Evolutionary conservation across 176 grass and related monocot species (phyloP).

Genomic region (Pontederia crassipes): DNA sequence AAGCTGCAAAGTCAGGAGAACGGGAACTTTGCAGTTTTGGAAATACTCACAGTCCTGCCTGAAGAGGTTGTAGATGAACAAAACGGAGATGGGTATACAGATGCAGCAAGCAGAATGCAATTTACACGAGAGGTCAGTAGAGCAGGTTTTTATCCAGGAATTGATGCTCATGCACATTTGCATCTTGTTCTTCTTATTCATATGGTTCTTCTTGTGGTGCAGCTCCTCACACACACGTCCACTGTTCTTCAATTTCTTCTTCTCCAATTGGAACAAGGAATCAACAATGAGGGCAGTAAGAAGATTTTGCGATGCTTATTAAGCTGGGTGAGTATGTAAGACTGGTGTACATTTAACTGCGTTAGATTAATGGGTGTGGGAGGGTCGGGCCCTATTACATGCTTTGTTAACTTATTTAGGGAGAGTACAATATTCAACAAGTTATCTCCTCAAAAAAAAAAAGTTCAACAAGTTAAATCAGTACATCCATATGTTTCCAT

Average conservation of each 20-base stretch:
- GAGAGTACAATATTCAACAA: too few species aligned
- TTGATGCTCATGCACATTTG: background rate
- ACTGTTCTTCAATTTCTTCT: slow-evolving; percentile 77
- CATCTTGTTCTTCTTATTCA: background rate
- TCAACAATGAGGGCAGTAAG: slow-evolving; percentile 47
- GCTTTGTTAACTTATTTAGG: too few species aligned
- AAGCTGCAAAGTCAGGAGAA: slow-evolving; percentile 36
- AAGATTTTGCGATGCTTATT: slow-evolving; percentile 71
- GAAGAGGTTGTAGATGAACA: slow-evolving; percentile 75
- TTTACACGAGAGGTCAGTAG: slow-evolving; percentile 56
- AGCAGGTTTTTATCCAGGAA: slow-evolving; percentile 2
- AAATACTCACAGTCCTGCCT: slow-evolving; percentile 81
- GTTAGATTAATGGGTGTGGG: background rate
- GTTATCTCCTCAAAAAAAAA: too few species aligned
- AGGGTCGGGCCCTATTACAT: too few species aligned
- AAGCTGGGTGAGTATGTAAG: slow-evolving; percentile 55
- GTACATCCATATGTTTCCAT: too few species aligned
- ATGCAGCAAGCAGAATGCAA: slow-evolving; percentile 38
- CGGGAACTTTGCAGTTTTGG: slow-evolving; percentile 45
- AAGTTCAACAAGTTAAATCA: too few species aligned
- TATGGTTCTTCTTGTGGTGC: slow-evolving; percentile 12
- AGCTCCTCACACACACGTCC: slow-evolving; percentile 59
- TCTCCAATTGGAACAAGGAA: slow-evolving; percentile 35
- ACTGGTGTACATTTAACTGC: slow-evolving; percentile 1
- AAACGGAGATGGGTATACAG: slow-evolving; percentile 40